A percentile compares a stretch with the other conserved stretches of the same genome.
These are phyloP conservation scores for Wolfiporia cocos DNA, from an alignment of 1,284 basidiomycete genomes.

Conservation along the genomic window DNA sequence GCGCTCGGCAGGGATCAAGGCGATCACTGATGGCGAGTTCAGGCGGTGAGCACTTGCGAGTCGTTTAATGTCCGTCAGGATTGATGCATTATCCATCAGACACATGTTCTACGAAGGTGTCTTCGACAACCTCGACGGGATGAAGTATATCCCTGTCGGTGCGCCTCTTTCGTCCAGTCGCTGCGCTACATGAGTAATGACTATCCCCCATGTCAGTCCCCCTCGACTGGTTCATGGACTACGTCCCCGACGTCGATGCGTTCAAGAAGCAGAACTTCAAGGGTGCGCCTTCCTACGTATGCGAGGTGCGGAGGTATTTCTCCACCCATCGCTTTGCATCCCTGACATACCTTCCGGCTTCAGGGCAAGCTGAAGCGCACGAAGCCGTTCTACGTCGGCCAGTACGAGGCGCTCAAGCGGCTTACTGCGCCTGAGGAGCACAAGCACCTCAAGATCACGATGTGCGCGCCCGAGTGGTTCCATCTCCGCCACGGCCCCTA, in stretches of 20 bases:
- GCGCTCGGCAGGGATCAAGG: conserved; percentile 34
- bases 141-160: conserved; percentile 51
- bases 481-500: conserved; percentile 65
- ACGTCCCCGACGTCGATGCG: conserved; percentile 36
- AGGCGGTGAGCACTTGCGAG: conserved; percentile 21
- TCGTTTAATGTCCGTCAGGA: background rate
- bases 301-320: conserved; percentile 33
- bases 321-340: background rate
- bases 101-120: conserved; percentile 54
- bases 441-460: conserved; percentile 66
- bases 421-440: conserved; percentile 56
- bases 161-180: conserved; percentile 16
- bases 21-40: conserved; percentile 47
- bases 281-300: conserved; percentile 43
- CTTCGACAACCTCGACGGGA: conserved; percentile 59
- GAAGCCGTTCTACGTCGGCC: conserved; percentile 56
- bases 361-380: conserved; percentile 59
- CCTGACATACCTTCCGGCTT: background rate
- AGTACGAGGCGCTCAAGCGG: conserved; percentile 53
- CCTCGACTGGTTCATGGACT: conserved; percentile 33
- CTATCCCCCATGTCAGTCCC: conserved; percentile 24
- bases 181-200: conserved; percentile 5
- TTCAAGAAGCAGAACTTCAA: conserved; percentile 34
- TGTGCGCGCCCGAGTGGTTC: conserved; percentile 75
- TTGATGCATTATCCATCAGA: conserved; percentile 23